phyloP scores from a whole-genome alignment of 202 grass and related monocot species.

The Elaeis oleifera region DNA sequence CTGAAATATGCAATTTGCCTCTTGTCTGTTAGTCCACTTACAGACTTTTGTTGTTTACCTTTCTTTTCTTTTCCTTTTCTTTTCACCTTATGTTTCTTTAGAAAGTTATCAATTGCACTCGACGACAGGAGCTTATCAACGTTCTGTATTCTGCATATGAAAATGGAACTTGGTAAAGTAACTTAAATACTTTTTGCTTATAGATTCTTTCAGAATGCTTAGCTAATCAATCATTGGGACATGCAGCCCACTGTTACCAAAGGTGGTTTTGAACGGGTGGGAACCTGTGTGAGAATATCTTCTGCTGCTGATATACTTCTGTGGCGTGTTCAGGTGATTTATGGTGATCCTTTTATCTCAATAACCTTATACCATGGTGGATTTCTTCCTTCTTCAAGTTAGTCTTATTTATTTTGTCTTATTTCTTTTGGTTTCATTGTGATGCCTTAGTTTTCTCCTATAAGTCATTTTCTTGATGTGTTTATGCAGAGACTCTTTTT shows the following conservation, averaged over 20 bases:
- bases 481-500: constrained; percentile 84
- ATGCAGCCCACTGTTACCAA: constrained; percentile 55
- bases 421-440: constrained; percentile 19
- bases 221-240: constrained; percentile 3
- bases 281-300: constrained; percentile 63
- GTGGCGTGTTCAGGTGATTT: constrained; percentile 70
- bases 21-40: background rate
- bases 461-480: background rate
- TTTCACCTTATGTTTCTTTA: constrained; percentile 20
- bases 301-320: constrained; percentile 57
- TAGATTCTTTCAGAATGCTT: constrained; percentile 13
- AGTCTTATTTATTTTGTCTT: constrained; percentile 16
- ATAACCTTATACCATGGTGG: constrained; percentile 2
- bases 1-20: background rate
- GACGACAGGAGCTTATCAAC: constrained; percentile 54
- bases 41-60: constrained; percentile 5
- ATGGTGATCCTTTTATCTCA: background rate
- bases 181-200: constrained; percentile 35
- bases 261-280: constrained; percentile 42
- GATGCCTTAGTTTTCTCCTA: background rate
- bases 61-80: background rate
- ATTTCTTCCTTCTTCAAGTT: constrained; percentile 23
- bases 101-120: constrained; percentile 37
- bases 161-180: constrained; percentile 49
- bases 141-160: constrained; percentile 44